A percentile compares a stretch with the other conserved stretches of the same genome.
phyloP scores from a whole-genome alignment of 306 rosid species.

The Sphenostylis stenocarpa region DNA sequence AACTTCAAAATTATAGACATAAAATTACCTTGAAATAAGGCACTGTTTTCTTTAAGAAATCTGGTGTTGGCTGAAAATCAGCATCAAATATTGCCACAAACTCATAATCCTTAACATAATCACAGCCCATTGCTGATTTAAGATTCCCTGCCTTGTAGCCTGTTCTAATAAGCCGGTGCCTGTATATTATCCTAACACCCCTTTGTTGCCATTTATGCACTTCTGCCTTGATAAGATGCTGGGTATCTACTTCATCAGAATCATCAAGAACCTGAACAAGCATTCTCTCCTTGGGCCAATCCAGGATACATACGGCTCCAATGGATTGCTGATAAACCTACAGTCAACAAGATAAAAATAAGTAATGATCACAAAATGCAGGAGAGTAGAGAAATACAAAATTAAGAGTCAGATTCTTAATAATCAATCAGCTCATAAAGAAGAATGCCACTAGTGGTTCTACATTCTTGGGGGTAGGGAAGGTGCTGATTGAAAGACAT shows the following conservation, averaged over 20 bases:
- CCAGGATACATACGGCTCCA: conserved; percentile 87
- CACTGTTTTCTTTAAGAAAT: conserved; percentile 87
- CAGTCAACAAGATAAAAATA: conserved; percentile 23
- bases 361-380: conserved; percentile 19
- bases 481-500: conserved; percentile 19
- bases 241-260: conserved; percentile 85
- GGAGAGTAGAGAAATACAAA: background rate
- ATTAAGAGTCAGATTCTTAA: background rate
- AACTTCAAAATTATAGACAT: background rate
- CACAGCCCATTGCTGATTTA: conserved; percentile 94
- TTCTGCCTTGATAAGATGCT: conserved; percentile 91
- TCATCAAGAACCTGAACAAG: conserved; percentile 96
- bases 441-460: conserved; percentile 5
- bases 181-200: conserved; percentile 78
- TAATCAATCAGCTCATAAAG: background rate
- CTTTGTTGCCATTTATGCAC: conserved; percentile 96
- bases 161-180: conserved; percentile 90
- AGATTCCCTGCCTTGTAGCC: conserved; percentile 99
- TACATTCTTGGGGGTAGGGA: background rate
- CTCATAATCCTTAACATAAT: conserved; percentile 92
- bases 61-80: conserved; percentile 96
- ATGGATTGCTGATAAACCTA: conserved; percentile 99
- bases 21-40: conserved; percentile 90
- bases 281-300: conserved; percentile 97
- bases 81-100: conserved; percentile 97